Evolutionary conservation across 768 basidiomycete genomes (phyloP).

Genomic region (Serendipita vermifera): DNA sequence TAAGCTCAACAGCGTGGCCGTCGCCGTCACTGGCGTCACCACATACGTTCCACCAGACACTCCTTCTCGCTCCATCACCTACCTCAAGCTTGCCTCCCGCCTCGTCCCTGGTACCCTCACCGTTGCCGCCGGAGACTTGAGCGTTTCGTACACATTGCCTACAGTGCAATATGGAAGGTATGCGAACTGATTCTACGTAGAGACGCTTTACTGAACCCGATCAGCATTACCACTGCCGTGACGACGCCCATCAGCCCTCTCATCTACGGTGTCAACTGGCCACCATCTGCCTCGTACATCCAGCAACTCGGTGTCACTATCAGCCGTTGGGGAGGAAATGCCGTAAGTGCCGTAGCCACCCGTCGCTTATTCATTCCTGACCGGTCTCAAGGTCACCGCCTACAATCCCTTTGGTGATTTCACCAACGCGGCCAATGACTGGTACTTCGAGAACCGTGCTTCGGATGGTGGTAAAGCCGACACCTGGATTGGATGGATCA

Average conservation of each 20-base stretch:
- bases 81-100: constrained; percentile 31
- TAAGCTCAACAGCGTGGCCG: constrained; percentile 27
- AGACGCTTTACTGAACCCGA: too few relatives aligned
- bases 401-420: constrained; percentile 40
- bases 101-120: constrained; percentile 32
- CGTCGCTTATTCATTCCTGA: neutral
- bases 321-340: constrained; percentile 38
- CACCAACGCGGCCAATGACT: constrained; percentile 42
- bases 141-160: constrained; percentile 34
- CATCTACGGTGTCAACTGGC: constrained; percentile 46
- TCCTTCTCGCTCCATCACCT: constrained; percentile 36
- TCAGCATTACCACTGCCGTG: neutral
- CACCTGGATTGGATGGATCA: constrained; percentile 38
- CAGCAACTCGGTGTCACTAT: constrained; percentile 37
- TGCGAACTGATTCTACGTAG: neutral
- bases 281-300: constrained; percentile 34
- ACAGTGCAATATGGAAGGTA: constrained; percentile 32
- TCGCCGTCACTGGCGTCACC: constrained; percentile 26
- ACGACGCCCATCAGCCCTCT: constrained; percentile 31
- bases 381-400: constrained; percentile 35
- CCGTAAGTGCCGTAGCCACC: neutral
- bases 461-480: constrained; percentile 30
- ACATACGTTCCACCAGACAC: constrained; percentile 35
- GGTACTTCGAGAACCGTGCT: constrained; percentile 44
- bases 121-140: constrained; percentile 30